Evolutionary conservation across 768 basidiomycete genomes (phyloP), one percentile per base, ranked within the genome.

Genomic region (Vararia minispora): DNA sequence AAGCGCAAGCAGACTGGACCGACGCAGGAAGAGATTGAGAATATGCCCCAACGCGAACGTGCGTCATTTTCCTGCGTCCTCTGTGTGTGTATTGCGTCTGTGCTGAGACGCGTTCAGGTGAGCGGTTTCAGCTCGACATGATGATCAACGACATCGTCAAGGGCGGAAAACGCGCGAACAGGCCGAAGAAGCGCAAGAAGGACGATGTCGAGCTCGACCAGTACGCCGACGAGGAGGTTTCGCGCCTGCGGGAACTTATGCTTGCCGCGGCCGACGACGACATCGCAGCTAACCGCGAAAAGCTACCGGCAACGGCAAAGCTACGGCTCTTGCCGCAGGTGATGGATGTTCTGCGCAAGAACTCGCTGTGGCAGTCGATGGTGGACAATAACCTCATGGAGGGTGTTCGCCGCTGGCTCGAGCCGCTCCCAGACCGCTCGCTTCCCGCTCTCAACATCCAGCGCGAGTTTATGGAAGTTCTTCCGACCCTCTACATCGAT

Each of bases 391-490:
- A 92, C 46, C 74, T 98, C 28, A 68, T 99, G 21, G 85, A 89
- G 47, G 90, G 83, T 5, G 89, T 97, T 35, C 70, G 75, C 28
- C 66, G 76, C 26, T 99, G 89, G 88, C 76, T 99, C 3, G 95
- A 98, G 51, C 95, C 95, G 0, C 77, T 98, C 12, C 84, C 83
- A 0, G 89, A 95, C 61, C 76, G 75, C 39, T 92, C 91, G 1
- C 71, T 99, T 3, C 95, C 95, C 1, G 89, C 91, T 3, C 71
- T 98, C 37, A 94, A 92, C 58, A 97, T 99, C 52, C 95, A 97
- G 56, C 79, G 79, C 32, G 84, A 91, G 37, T 79, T 98, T 47
- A 89, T 98, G 61, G 70, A 74, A 23, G 72, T 80, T 37, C 65
- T 99, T 8, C 69, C 68, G 45, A 88, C 82, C 65, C 88, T 98